Percentiles rank a stretch among this genome's conserved stretches.
Conservation (phyloP, 495 filamentous ascomycete genomes). For the Penicillium cinerascens region DNA sequence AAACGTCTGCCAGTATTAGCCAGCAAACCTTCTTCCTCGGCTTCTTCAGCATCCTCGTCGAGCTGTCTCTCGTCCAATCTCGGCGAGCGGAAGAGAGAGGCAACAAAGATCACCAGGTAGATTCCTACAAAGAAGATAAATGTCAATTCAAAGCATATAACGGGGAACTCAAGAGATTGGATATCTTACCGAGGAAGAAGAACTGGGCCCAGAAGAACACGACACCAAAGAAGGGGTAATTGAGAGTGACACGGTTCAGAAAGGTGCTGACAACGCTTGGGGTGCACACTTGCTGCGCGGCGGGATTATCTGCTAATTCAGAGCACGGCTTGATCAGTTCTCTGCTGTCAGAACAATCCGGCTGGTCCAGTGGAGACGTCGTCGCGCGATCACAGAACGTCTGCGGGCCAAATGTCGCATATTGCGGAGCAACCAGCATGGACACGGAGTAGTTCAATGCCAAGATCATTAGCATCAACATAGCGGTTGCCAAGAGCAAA, state of each 20-base stretch:
- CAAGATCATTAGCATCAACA: slow-evolving; percentile 82
- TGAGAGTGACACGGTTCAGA: slow-evolving; percentile 87
- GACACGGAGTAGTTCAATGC: slow-evolving; percentile 88
- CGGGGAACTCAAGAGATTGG: neutral
- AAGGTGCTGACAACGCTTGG: slow-evolving; percentile 88
- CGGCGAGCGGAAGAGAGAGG: slow-evolving; percentile 74
- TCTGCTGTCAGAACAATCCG: slow-evolving; percentile 73
- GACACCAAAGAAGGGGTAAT: slow-evolving; percentile 94
- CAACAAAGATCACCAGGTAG: slow-evolving; percentile 73
- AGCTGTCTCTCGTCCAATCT: slow-evolving; percentile 67
- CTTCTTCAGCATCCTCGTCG: slow-evolving; percentile 88
- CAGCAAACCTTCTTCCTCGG: slow-evolving; percentile 89
- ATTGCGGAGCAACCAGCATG: slow-evolving; percentile 91
- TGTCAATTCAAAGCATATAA: neutral
- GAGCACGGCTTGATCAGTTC: slow-evolving; percentile 77
- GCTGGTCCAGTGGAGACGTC: slow-evolving; percentile 53
- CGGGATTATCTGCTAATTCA: slow-evolving; percentile 58
- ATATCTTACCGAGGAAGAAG: slow-evolving; percentile 65
- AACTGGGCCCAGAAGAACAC: slow-evolving; percentile 96
- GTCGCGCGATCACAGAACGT: slow-evolving; percentile 78
- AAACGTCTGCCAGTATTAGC: slow-evolving; percentile 75
- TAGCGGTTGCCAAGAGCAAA: slow-evolving; percentile 82
- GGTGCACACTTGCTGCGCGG: slow-evolving; percentile 75
- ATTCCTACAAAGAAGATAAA: slow-evolving; percentile 41
- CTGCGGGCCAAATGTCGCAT: slow-evolving; percentile 90